Conservation (phyloP, 345 rosid genomes). For the Cardamine resedifolia region DNA sequence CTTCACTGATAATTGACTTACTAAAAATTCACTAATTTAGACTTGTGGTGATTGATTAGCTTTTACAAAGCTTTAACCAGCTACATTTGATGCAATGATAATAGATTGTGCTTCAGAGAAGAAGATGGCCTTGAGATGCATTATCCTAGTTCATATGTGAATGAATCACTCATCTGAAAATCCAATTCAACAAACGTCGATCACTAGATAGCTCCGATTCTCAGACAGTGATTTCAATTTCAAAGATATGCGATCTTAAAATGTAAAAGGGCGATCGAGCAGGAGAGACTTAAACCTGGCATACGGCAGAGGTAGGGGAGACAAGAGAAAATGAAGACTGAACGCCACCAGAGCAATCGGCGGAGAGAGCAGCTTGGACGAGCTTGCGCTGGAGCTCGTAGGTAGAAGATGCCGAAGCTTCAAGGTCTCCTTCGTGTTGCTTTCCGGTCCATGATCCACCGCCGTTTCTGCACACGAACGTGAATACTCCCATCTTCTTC, state of each 20-base stretch:
- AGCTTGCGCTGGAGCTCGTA: constrained; percentile 78
- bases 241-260: background rate
- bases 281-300: constrained; percentile 48
- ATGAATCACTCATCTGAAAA: background rate
- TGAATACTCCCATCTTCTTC: constrained; percentile 53
- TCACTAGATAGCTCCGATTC: background rate
- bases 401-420: constrained; percentile 56
- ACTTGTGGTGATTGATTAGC: background rate
- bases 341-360: constrained; percentile 64
- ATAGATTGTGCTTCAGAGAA: too few relatives aligned
- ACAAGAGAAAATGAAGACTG: constrained; percentile 71
- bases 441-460: constrained; percentile 60
- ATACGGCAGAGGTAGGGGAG: constrained; percentile 74
- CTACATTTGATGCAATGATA: background rate
- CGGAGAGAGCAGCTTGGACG: constrained; percentile 54
- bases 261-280: background rate
- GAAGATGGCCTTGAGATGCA: background rate
- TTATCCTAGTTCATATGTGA: background rate
- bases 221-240: background rate
- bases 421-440: constrained; percentile 70
- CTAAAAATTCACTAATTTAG: background rate
- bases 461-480: constrained; percentile 52
- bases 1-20: background rate
- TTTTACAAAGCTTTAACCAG: background rate
- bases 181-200: too few relatives aligned